A percentile compares a stretch with the other conserved stretches of the same genome.
phyloP scores from a whole-genome alignment of 805 yeast species.

The Saccharomycopsis fermentans region DNA sequence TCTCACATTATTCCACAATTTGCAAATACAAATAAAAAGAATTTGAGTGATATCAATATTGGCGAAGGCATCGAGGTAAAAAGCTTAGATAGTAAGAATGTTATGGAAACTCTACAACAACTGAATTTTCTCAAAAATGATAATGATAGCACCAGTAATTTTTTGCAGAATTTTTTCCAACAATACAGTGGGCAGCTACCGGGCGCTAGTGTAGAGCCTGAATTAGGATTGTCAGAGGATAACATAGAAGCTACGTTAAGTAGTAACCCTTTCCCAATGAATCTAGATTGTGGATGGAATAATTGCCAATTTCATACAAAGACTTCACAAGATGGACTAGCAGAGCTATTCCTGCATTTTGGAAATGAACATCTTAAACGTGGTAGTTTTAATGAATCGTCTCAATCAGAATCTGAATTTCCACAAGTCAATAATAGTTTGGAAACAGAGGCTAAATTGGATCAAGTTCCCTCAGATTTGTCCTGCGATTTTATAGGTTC shows the following conservation, averaged over 20 bases:
- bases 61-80: neutral
- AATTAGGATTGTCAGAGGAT: neutral
- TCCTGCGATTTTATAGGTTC: neutral
- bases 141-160: neutral
- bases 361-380: conserved; percentile 31
- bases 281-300: conserved; percentile 60
- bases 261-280: conserved; percentile 9
- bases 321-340: conserved; percentile 29
- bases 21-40: neutral
- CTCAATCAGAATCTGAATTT: neutral
- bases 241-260: neutral
- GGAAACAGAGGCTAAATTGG: neutral
- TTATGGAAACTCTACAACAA: neutral
- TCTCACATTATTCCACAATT: neutral
- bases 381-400: neutral
- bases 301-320: conserved; percentile 51
- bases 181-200: neutral
- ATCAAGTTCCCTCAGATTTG: neutral
- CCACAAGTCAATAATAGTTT: neutral
- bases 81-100: neutral
- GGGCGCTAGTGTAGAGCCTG: conserved; percentile 16
- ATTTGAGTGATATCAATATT: neutral
- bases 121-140: neutral
- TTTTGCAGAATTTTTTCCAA: neutral
- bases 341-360: conserved; percentile 50